Base-by-base conservation (phyloP, 1,139 yeast species). In the Geotrichum aggregatum region DNA sequence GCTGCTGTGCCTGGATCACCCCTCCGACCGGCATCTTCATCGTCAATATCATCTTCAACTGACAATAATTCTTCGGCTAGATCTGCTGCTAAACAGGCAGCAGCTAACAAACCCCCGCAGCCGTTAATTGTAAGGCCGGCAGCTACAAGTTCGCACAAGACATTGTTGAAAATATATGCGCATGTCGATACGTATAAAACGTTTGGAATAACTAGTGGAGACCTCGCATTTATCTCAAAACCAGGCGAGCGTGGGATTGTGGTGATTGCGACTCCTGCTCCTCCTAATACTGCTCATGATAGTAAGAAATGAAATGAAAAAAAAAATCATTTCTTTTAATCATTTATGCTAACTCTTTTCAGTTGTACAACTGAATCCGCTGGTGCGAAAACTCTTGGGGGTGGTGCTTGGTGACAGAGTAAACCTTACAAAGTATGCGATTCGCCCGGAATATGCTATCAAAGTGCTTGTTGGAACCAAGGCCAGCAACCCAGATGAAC, bases 341-440 rank as follows among this genome's bases (percentile, higher is more conserved):
- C n/a, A 14, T 34, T 34, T 34, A 2, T n/a, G 11, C 5, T 34
- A 7, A n/a, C 18, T 34, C 18, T 38, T 38, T 2, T 21, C 24
- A 40, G 44, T 43, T 19, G 47, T 43, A 14, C 47, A 43, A 26
- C 36, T 65, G 24, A 33, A 33, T 21, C 38, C 33, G n/a, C 47
- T 14, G 2, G 28, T 80, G 43, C 70, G 94, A 55, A 65, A 71
- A 1, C 70, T 83, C 19, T 77, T 79, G 1, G 86, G 84, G 8
- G 63, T 85, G 3, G 65, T 85, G 6, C 71, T 85, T 10, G 97
- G 97, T 28, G 96, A 88, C 61, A 70, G 96, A 54, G 70, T 87
- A 0, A 71, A 71, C 21, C 60, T 89, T 0, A 63, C 64, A 7
- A 82, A 76, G 59, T 69, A 72, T 31, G 56, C 66, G 1, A 60